Evolutionary conservation across 2,329 filamentous ascomycete genomes (phyloP).

Genomic region (Penicillium brevicompactum): DNA sequence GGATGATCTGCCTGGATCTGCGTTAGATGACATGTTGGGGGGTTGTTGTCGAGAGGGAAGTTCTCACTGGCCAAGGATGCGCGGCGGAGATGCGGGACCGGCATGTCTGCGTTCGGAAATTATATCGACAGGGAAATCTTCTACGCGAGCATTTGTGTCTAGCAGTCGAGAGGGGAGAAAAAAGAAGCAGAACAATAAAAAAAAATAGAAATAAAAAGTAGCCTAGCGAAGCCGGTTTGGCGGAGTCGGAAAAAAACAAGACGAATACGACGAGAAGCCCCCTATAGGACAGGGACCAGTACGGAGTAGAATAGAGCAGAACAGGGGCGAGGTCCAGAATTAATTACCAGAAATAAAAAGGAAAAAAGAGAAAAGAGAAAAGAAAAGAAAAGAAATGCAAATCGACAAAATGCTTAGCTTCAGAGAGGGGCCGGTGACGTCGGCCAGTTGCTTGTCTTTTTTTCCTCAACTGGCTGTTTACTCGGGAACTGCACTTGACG

Average conservation of each 20-base stretch:
- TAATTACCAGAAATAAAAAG: not conserved
- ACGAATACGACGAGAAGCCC: not conserved
- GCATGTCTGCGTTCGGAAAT: slow-evolving; percentile 34
- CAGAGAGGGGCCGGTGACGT: slow-evolving; percentile 16
- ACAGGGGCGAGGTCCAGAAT: not conserved
- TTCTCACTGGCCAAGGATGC: slow-evolving; percentile 42
- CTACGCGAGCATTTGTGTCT: not conserved
- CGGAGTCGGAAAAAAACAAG: not conserved
- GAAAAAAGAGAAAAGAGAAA: not conserved
- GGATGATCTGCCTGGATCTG: slow-evolving; percentile 55
- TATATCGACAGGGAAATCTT: not conserved
- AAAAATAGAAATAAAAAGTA: not conserved
- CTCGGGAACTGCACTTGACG: no score
- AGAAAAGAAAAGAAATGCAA: not conserved
- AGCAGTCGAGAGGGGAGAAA: not conserved
- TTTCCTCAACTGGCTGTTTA: no score
- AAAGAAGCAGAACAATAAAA: not conserved
- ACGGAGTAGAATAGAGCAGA: not conserved
- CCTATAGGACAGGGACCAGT: not conserved
- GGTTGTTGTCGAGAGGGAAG: slow-evolving; percentile 4
- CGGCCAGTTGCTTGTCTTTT: not conserved
- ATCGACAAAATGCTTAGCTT: slow-evolving; percentile 10
- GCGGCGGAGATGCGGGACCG: slow-evolving; percentile 40
- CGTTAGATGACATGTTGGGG: slow-evolving; percentile 27
- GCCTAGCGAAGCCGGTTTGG: slow-evolving; percentile 2